Evolutionary conservation across 148 eudicot species (phyloP), one percentile per base, ranked within the genome.

Genomic region (Persicaria maculosa): DNA sequence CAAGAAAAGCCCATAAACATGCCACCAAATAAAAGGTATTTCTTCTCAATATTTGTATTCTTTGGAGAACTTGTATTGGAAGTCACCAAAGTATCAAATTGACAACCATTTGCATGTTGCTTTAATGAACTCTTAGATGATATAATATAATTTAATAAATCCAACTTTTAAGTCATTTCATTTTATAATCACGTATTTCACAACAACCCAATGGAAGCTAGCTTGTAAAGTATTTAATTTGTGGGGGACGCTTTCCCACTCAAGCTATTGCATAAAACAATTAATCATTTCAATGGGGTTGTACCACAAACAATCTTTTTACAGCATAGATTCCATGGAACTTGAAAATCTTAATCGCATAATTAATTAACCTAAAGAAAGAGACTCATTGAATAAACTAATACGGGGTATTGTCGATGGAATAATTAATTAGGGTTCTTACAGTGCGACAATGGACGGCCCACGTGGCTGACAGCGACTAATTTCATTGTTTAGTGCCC

Each of bases 311-410:
- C 40, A 71, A 71, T 57, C 74, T n/a, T n/a, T n/a, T 71, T 46
- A 17, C 74, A 71, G 74, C 74, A 71, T 71, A 45, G 74, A 71
- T 71, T 71, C 74, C 74, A 71, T 47, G 55, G 74, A 16, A 40
- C 58, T 71, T 48, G 17, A 20, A 52, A 47, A 47, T 22, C 43
- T 22, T 71, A 71, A 20, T 71, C 53, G 15, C 57, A 45, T 71
- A 71, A 71, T 71, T 47, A 19, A 47, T 71, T 48, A 47, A 48
- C 74, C 57, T 45, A 71, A 71, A 17, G 74, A 71, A 48, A 71
- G 57, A 20, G 74, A 48, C 70, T 40, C 12, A 12, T 40, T 65
- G 19, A 17, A 36, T 65, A 12, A 52, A 52, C 16, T 17, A 12
- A 50, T 9, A 50, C 14, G 10, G 10, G 22, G 8, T 62, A 65